Evolutionary conservation across 2,329 filamentous ascomycete species (phyloP).

Genomic region (Trichoderma semiorbis): DNA sequence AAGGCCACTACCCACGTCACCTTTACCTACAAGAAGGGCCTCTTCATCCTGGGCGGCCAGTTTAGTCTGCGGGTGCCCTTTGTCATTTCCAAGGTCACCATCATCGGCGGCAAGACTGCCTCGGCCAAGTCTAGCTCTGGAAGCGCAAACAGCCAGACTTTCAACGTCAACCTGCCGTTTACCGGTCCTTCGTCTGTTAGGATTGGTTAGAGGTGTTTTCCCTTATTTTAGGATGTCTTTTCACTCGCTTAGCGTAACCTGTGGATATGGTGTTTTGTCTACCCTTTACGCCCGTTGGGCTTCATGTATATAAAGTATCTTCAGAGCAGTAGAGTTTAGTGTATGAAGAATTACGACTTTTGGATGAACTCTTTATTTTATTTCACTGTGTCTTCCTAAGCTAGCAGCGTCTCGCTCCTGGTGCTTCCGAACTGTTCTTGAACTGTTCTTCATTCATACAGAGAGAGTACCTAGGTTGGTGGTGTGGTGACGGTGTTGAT

Average conservation of each 20-base stretch:
- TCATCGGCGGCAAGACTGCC: constrained; percentile 38
- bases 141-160: constrained; percentile 21
- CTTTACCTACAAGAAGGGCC: constrained; percentile 56
- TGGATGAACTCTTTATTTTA: not conserved
- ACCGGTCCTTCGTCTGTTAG: constrained; percentile 21
- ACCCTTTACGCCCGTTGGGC: not conserved
- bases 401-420: not conserved
- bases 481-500: not conserved
- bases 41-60: constrained; percentile 47
- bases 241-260: not conserved
- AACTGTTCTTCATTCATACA: not conserved
- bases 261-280: not conserved
- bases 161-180: constrained; percentile 25
- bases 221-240: not conserved
- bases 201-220: not conserved
- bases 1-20: constrained; percentile 48
- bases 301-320: not conserved
- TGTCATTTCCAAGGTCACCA: constrained; percentile 46
- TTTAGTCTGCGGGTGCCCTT: constrained; percentile 51
- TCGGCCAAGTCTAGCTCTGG: constrained; percentile 8
- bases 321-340: not conserved
- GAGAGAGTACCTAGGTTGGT: not conserved
- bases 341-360: not conserved
- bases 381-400: not conserved
- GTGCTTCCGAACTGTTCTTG: not conserved